Evolutionary conservation across 768 basidiomycete species (phyloP), one percentile per base, ranked within the genome.

Genomic region (Phaeolepiota aurea): DNA sequence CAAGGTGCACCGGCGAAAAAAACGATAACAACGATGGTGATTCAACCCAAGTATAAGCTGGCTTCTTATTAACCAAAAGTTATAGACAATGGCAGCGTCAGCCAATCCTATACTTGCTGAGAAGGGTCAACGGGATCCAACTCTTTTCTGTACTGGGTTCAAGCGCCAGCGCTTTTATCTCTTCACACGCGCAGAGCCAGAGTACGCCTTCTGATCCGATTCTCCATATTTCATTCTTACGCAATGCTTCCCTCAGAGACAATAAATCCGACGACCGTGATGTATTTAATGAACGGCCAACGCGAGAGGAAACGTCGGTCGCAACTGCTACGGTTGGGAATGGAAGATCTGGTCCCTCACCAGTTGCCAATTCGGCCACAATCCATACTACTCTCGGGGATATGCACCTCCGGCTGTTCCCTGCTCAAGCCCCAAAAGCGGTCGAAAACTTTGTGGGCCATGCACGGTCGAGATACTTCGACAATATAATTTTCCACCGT

Each of bases 371-470:
- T 45, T 67, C 77, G 5, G 89, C 88, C 5, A 88, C 87, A 14
- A 92, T 99, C 40, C 96, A 99, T 62, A 97, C 94, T 13, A 94
- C 89, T 3, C 68, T 86, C 52, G 96, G 96, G 14, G 96, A 99
- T 60, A 93, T 99, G 42, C 85, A 87, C 50, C 54, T 93, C 50
- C 79, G 81, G 3, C 62, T 92, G 32, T 97, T 90, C 77, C 96
- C 96, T 0, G 76, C 87, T 48, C 81, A 89, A 41, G 87, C 88
- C 3, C 96, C 96, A 2, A 96, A 87, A 61, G 78, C 96, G 0
- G 94, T 99, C 28, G 96, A 99, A 64, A 99, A 97, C 66, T 98
- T 99, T 61, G 86, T 93, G 16, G 91, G 89, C 1, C 89, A 93
- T 51, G 77, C 88, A 12, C 72, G 87, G 50, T 87, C 82, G 49